Conservation (phyloP, 208 protist species). For the Acanthamoeba castellanii region DNA sequence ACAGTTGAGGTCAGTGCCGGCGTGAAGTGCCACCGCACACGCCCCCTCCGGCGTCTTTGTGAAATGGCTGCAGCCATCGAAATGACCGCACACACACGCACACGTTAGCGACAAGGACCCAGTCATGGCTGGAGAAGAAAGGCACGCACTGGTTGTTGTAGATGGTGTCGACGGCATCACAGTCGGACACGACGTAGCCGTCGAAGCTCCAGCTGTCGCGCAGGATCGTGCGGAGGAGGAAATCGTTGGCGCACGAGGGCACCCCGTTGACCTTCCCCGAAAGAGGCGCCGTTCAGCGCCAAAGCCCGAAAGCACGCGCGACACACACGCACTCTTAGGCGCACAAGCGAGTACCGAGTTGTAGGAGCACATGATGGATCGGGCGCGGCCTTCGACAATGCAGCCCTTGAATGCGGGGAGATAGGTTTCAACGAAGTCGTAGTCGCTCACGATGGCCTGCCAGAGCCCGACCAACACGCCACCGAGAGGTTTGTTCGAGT, state of each 20-base stretch:
- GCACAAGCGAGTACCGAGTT: not conserved
- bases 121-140: not conserved
- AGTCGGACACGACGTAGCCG: conserved; percentile 78
- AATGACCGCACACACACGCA: not conserved
- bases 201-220: conserved; percentile 74
- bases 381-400: not conserved
- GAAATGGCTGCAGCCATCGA: not conserved
- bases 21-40: conserved; percentile 56
- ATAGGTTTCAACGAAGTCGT: conserved; percentile 42
- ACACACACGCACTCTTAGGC: no score
- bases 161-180: conserved; percentile 62
- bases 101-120: no score
- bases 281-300: no score
- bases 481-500: no score
- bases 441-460: conserved; percentile 34
- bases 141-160: conserved; percentile 71
- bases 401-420: not conserved
- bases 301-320: no score
- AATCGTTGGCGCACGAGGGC: conserved; percentile 75
- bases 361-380: conserved; percentile 62
- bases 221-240: conserved; percentile 39
- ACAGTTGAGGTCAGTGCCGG: conserved; percentile 76
- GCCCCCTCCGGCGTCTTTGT: not conserved
- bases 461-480: not conserved
- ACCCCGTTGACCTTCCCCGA: conserved; percentile 64